Base-by-base conservation (phyloP, 768 basidiomycete species). In the Pisolithus sp. region DNA sequence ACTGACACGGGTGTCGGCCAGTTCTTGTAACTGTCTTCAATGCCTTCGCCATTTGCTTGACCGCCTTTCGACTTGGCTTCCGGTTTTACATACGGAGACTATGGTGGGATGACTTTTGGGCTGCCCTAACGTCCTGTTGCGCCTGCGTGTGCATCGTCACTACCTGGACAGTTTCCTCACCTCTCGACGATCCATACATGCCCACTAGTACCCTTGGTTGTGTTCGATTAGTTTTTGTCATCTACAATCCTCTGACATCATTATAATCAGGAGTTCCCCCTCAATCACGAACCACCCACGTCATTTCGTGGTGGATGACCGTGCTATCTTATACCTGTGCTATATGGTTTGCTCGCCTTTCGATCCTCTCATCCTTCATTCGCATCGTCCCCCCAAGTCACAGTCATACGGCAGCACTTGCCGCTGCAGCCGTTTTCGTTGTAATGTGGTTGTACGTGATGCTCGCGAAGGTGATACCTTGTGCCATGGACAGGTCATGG, bases 401-500 rank as follows among this genome's bases (percentile, higher is more conserved):
- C 18, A 48, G 54, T 46, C 23, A 7, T 15, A n/a, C 46, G 17
- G 30, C 37, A 1, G 36, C 42, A 3, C 37, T 54, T 12, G 43
- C 53, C 10, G 37, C 55, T 13, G 53, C 48, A 0, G 52, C n/a
- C 26, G 1, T 54, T 4, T 57, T 65, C 23, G 38, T 23, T 21
- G 50, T 50, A 48, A 52, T 66, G 57, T 60, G 64, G 60, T 36
- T 31, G 24, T 62, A 49, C 52, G 38, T 62, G 5, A 9, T 64
- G 18, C 15, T 39, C 3, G 46, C 53, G 50, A 65, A 65, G 36
- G 17, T 50, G 68, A 74, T 57, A 72, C 73, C 73, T 63, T 76
- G 18, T 79, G 75, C 60, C 64, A 71, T 57, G 60, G 34, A 46
- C 50, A 52, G 13, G 42, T 50, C 53, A 12, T 80, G 79, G 78